phyloP scores from a whole-genome alignment of 2,329 filamentous ascomycete species.

The Helicocarpus griseus region DNA sequence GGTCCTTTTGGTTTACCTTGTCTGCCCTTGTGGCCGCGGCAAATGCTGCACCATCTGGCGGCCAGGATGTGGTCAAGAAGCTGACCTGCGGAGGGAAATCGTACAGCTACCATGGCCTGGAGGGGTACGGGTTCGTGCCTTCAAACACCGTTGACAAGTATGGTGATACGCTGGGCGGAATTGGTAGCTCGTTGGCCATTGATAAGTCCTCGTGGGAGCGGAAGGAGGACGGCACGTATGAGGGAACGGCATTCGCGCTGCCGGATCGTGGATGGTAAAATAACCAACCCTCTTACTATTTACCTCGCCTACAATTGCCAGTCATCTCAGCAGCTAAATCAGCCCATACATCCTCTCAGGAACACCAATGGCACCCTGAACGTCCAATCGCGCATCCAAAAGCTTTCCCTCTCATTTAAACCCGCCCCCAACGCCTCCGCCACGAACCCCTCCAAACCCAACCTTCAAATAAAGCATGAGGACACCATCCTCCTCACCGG shows the following conservation, averaged over 20 bases:
- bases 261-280: conserved; percentile 58
- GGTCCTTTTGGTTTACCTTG: conserved; percentile 8
- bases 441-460: conserved; percentile 46
- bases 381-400: conserved; percentile 59
- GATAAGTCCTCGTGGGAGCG: conserved; percentile 51
- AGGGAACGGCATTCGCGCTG: conserved; percentile 52
- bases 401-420: conserved; percentile 52
- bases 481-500: conserved; percentile 57
- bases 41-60: conserved; percentile 6
- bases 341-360: conserved; percentile 24
- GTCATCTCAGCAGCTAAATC: too few relatives aligned
- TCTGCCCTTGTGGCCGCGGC: conserved; percentile 11
- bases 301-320: neutral
- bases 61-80: conserved; percentile 29
- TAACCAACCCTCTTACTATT: neutral
- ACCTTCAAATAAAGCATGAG: conserved; percentile 53
- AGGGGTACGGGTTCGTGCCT: conserved; percentile 55
- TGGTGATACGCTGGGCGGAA: conserved; percentile 58
- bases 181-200: conserved; percentile 58
- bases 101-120: conserved; percentile 58
- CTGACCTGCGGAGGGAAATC: conserved; percentile 51
- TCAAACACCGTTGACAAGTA: conserved; percentile 54
- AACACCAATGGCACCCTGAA: conserved; percentile 63
- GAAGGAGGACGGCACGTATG: conserved; percentile 42
- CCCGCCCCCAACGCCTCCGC: conserved; percentile 43